Evolutionary conservation across 202 grass and related monocot genomes (phyloP).

Genomic region (Sporobolus alterniflorus): DNA sequence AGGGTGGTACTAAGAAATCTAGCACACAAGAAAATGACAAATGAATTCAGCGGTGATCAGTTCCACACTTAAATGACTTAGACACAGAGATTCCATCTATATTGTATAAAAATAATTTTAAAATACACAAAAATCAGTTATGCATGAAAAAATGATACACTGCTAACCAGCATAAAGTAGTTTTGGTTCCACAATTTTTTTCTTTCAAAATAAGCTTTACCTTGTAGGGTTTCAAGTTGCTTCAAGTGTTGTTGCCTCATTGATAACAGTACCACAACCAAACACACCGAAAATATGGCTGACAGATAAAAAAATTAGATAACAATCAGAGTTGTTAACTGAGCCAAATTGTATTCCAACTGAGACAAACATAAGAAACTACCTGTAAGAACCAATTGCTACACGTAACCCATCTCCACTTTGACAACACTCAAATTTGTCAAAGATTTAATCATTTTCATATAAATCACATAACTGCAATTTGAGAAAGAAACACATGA

Average conservation of each 20-base stretch:
- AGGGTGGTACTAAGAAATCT: slow-evolving; percentile 65
- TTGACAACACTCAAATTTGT: slow-evolving; percentile 97
- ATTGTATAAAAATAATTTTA: neutral
- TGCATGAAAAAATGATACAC: neutral
- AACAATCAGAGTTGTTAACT: slow-evolving; percentile 32
- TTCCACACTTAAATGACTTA: neutral
- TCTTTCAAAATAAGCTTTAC: slow-evolving; percentile 45
- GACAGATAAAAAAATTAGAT: slow-evolving; percentile 37
- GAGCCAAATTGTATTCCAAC: slow-evolving; percentile 19
- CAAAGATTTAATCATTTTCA: slow-evolving; percentile 97
- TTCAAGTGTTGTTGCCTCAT: slow-evolving; percentile 80
- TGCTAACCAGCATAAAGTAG: neutral
- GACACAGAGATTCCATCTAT: neutral
- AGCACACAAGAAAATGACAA: slow-evolving; percentile 27
- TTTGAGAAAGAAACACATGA: slow-evolving; percentile 31
- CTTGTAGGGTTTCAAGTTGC: slow-evolving; percentile 90
- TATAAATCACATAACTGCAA: slow-evolving; percentile 93
- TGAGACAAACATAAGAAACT: slow-evolving; percentile 29
- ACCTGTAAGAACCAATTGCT: slow-evolving; percentile 97
- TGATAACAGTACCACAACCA: slow-evolving; percentile 54
- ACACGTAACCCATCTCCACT: slow-evolving; percentile 85
- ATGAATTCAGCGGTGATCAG: slow-evolving; percentile 23
- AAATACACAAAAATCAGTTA: slow-evolving; percentile 16
- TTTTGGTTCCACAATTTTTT: slow-evolving; percentile 8
- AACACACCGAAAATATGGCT: slow-evolving; percentile 93